phyloP scores from a whole-genome alignment of 306 rosid genomes.

The Cicer yamashitae region DNA sequence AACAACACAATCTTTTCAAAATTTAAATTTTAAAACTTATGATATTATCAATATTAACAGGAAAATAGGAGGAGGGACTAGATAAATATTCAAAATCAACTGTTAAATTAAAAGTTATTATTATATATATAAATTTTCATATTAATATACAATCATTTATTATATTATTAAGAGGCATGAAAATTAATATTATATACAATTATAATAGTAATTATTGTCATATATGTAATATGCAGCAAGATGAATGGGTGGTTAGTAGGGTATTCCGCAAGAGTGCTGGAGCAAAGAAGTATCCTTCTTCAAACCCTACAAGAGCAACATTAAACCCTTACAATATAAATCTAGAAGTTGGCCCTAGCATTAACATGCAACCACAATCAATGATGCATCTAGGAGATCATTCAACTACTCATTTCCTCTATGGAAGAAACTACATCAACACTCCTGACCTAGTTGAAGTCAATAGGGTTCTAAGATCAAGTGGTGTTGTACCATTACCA shows the following conservation, averaged over 20 bases:
- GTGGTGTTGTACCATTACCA: constrained; percentile 45
- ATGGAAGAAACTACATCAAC: constrained; percentile 63
- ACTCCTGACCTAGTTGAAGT: constrained; percentile 68
- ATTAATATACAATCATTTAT: too few species aligned
- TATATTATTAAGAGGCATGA: too few species aligned
- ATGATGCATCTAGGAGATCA: constrained; percentile 78
- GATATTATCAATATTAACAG: too few species aligned
- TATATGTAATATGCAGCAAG: constrained; percentile 51
- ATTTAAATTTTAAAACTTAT: too few species aligned
- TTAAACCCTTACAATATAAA: constrained; percentile 57
- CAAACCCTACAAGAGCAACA: constrained; percentile 61
- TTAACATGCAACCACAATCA: constrained; percentile 51
- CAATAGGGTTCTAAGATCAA: constrained; percentile 59
- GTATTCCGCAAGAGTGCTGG: constrained; percentile 85
- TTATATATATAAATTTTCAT: too few species aligned
- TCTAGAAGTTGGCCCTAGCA: constrained; percentile 60
- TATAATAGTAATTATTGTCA: too few species aligned
- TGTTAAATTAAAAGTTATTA: too few species aligned
- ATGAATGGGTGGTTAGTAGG: constrained; percentile 93
- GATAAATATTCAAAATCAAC: too few species aligned
- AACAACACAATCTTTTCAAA: too few species aligned
- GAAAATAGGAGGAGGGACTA: too few species aligned
- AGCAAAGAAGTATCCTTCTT: constrained; percentile 64
- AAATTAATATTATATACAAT: too few species aligned
- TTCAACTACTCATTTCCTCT: constrained; percentile 51